phyloP scores from a whole-genome alignment of 2,329 filamentous ascomycete genomes.

The Cordyceps javanica region DNA sequence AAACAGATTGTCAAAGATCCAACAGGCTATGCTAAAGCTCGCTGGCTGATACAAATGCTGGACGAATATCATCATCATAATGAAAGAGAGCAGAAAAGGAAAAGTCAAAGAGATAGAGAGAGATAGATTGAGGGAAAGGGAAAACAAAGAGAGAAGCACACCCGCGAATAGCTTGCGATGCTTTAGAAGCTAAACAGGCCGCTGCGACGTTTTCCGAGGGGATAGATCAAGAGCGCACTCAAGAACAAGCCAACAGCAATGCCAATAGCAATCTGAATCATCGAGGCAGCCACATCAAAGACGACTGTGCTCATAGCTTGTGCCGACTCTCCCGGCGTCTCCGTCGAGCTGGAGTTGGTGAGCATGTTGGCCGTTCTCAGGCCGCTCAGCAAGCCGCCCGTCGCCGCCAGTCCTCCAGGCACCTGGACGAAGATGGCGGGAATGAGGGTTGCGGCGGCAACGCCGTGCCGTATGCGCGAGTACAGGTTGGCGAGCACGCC shows the following conservation, averaged over 20 bases:
- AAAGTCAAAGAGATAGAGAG: too few relatives aligned
- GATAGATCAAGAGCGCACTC: constrained; percentile 43
- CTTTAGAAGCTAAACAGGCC: constrained; percentile 42
- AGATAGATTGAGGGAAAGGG: background rate
- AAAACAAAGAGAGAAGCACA: background rate
- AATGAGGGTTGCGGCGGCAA: constrained; percentile 40
- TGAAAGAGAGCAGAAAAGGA: background rate
- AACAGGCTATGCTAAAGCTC: constrained; percentile 4
- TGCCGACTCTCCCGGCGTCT: background rate
- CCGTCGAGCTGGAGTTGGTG: constrained; percentile 28
- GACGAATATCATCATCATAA: background rate
- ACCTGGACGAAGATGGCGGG: constrained; percentile 45
- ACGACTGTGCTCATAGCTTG: constrained; percentile 30
- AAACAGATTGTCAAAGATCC: background rate
- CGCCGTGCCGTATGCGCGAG: constrained; percentile 51
- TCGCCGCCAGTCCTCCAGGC: constrained; percentile 41
- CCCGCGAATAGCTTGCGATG: too few relatives aligned
- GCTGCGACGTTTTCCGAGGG: constrained; percentile 43
- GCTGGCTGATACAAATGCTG: background rate
- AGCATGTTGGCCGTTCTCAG: constrained; percentile 38
- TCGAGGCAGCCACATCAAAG: constrained; percentile 41
- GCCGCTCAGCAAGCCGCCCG: constrained; percentile 40
- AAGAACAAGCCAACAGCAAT: constrained; percentile 46
- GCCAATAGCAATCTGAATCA: constrained; percentile 48
- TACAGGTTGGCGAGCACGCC: constrained; percentile 74